These are phyloP conservation scores for Tolypocladium paradoxum DNA, from an alignment of 2,329 filamentous ascomycete species.

Conservation along the genomic window DNA sequence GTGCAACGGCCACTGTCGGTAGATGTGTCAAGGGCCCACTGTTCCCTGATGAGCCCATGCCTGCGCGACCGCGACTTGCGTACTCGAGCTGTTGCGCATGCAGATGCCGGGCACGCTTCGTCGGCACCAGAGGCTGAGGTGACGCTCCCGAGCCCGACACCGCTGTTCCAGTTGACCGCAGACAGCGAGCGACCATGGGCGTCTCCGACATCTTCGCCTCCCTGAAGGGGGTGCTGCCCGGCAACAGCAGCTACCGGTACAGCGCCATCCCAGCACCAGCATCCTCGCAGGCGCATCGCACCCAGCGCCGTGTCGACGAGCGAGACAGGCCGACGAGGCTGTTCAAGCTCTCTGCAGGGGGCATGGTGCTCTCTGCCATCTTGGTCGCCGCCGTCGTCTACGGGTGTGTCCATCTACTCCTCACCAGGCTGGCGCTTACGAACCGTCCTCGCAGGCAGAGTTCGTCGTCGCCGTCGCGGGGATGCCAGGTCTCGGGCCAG, in stretches of 20 bases:
- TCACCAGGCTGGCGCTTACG: background rate
- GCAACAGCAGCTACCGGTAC: slow-evolving; percentile 15
- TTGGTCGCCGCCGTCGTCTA: slow-evolving; percentile 6
- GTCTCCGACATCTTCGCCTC: slow-evolving; percentile 1
- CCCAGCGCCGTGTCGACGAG: background rate
- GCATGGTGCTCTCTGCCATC: slow-evolving; percentile 7
- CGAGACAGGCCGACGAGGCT: slow-evolving; percentile 3
- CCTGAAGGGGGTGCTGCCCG: slow-evolving; percentile 8
- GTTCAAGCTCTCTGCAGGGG: slow-evolving; percentile 7
- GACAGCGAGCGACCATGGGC: slow-evolving; percentile 5
- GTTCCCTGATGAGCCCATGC: background rate
- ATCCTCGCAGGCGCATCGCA: background rate
- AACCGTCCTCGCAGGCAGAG: background rate
- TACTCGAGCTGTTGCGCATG: background rate
- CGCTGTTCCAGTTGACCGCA: background rate
- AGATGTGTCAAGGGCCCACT: too few relatives aligned
- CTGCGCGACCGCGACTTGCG: background rate
- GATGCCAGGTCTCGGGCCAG: slow-evolving; percentile 15
- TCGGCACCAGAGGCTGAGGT: background rate
- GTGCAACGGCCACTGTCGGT: too few relatives aligned
- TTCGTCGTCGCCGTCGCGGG: background rate
- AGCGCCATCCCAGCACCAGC: slow-evolving; percentile 13
- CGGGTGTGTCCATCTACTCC: slow-evolving; percentile 4
- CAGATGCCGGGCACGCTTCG: background rate
- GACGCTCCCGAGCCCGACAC: background rate